Evolutionary conservation across 2,329 filamentous ascomycete genomes (phyloP).

Genomic region (Clathrospora elynae): DNA sequence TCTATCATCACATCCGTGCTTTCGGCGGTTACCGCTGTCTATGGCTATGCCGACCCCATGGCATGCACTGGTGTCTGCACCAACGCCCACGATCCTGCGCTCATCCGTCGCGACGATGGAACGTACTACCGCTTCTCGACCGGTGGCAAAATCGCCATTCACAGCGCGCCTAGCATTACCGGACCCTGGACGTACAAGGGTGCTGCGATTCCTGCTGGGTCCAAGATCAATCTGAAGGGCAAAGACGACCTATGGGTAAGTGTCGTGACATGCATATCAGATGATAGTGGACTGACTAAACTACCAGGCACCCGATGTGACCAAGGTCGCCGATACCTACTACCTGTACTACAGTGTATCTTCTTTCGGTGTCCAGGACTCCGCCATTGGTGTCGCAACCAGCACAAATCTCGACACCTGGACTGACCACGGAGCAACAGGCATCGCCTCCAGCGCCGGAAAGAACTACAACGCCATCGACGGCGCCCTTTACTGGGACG

Average conservation of each 20-base stretch:
- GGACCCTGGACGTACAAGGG: constrained; percentile 60
- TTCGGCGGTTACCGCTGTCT: constrained; percentile 22
- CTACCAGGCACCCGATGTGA: constrained; percentile 66
- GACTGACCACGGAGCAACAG: constrained; percentile 63
- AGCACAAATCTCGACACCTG: constrained; percentile 59
- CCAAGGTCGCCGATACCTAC: constrained; percentile 62
- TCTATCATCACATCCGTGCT: constrained; percentile 26
- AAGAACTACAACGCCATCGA: constrained; percentile 60
- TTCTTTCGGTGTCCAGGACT: constrained; percentile 64
- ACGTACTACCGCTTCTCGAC: constrained; percentile 61
- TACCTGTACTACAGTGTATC: constrained; percentile 71
- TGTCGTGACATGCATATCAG: neutral
- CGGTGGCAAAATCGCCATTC: constrained; percentile 56
- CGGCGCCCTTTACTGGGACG: constrained; percentile 50
- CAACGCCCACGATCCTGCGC: constrained; percentile 56
- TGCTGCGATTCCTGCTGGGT: constrained; percentile 53
- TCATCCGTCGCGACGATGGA: constrained; percentile 56
- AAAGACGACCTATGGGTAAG: constrained; percentile 58
- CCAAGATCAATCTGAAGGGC: constrained; percentile 53
- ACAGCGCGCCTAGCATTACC: constrained; percentile 53
- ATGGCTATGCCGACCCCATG: constrained; percentile 49
- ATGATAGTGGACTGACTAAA: neutral
- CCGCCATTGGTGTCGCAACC: constrained; percentile 65
- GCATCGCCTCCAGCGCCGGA: constrained; percentile 52
- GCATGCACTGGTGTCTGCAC: constrained; percentile 51